Conservation (phyloP, 139 green algal species). For the Asterochloris erici region DNA sequence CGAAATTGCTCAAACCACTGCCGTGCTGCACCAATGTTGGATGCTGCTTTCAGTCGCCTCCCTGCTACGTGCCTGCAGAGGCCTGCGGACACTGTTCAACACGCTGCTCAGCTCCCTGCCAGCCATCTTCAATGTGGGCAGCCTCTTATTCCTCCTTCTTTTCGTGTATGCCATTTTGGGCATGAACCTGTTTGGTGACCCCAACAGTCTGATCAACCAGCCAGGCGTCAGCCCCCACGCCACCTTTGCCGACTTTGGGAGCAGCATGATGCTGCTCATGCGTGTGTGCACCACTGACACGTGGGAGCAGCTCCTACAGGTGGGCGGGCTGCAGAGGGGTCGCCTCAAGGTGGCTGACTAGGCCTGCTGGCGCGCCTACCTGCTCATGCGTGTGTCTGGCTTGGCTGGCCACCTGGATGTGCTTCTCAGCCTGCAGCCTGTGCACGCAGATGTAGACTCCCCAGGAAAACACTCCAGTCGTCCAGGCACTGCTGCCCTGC, state of each 20-base stretch:
- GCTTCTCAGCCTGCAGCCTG: too few species aligned
- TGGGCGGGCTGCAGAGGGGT: conserved; percentile 8
- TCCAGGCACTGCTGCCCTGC: background rate
- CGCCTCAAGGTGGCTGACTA: too few species aligned
- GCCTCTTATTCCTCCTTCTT: conserved; percentile 69
- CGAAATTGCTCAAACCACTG: too few species aligned
- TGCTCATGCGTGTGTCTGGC: too few species aligned
- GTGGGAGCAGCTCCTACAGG: conserved; percentile 78
- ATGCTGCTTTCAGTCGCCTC: too few species aligned
- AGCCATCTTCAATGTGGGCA: conserved; percentile 66
- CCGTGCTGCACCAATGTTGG: too few species aligned
- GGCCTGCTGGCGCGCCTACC: too few species aligned
- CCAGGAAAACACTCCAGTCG: background rate
- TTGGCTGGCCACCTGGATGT: too few species aligned
- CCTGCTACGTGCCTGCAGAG: conserved; percentile 30
- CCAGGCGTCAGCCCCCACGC: conserved; percentile 40
- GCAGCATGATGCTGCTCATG: conserved; percentile 60
- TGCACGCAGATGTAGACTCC: background rate
- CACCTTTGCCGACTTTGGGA: conserved; percentile 67
- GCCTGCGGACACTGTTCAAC: conserved; percentile 57
- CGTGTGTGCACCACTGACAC: conserved; percentile 63
- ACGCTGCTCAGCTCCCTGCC: conserved; percentile 70
- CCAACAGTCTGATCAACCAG: conserved; percentile 20
- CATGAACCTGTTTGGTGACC: conserved; percentile 76
- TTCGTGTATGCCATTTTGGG: conserved; percentile 78